These are phyloP conservation scores for Sphagnum tenellum DNA, from an alignment of 225 moss, liverwort and hornwort species.

Conservation along the genomic window DNA sequence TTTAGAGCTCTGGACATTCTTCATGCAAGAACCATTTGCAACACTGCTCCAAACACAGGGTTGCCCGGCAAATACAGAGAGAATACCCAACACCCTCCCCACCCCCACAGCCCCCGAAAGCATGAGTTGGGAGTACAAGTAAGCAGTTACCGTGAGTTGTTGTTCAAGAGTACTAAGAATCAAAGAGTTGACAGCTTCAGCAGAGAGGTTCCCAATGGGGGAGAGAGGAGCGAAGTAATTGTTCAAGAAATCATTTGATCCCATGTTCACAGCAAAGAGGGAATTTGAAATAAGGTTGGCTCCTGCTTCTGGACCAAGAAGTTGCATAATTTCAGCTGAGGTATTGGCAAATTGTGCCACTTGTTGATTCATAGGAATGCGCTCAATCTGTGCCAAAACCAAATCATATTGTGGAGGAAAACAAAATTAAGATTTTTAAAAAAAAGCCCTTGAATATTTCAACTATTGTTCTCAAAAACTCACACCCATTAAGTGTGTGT, in stretches of 20 bases:
- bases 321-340: conserved; percentile 24
- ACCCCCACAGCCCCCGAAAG: no score
- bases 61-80: no score
- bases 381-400: conserved; percentile 15
- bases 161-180: conserved; percentile 9
- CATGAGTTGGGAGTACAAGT: no score
- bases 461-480: no score
- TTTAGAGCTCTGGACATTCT: no score
- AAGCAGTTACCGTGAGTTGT: conserved; percentile 13
- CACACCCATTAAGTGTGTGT: no score
- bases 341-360: conserved; percentile 44
- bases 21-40: no score
- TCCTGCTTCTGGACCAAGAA: conserved; percentile 32
- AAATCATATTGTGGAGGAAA: no score
- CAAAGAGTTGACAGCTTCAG: conserved; percentile 6
- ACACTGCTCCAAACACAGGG: no score
- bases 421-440: no score
- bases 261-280: conserved; percentile 46
- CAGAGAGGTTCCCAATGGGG: conserved; percentile 13
- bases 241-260: conserved; percentile 79
- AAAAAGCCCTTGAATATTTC: no score
- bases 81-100: no score
- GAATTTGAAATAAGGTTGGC: conserved; percentile 21
- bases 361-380: conserved; percentile 37
- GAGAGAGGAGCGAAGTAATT: conserved; percentile 52